Conservation (phyloP, 495 filamentous ascomycete species). For the Chaetomium tenue region DNA sequence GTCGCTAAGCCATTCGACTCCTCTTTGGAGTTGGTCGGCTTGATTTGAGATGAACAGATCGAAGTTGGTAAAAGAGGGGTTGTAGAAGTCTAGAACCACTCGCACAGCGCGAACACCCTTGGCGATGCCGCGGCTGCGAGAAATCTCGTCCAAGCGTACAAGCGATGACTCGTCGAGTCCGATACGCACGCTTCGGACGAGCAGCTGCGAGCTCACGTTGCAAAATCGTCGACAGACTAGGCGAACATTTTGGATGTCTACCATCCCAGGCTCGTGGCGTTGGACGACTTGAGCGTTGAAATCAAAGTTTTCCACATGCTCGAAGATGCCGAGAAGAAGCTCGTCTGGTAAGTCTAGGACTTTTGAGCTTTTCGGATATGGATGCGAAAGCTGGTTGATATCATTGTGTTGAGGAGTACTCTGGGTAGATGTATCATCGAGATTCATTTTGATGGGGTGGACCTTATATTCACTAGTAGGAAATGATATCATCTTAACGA, state of each 20-base stretch:
- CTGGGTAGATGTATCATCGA: not conserved
- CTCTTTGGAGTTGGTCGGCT: not conserved
- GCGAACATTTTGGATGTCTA: conserved; percentile 18
- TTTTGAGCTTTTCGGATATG: conserved; percentile 5
- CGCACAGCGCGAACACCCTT: conserved; percentile 19
- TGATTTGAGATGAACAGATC: conserved; percentile 15
- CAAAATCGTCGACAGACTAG: conserved; percentile 21
- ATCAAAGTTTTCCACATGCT: conserved; percentile 3
- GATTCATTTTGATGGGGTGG: not conserved
- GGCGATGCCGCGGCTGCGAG: conserved; percentile 19
- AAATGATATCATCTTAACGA: too few relatives aligned
- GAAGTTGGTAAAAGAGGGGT: not conserved
- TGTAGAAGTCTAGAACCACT: conserved; percentile 18
- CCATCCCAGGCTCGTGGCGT: not conserved
- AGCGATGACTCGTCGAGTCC: conserved; percentile 16
- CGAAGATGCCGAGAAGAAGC: conserved; percentile 20
- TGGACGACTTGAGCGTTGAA: not conserved
- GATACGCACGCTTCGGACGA: conserved; percentile 18
- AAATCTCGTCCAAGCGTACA: conserved; percentile 16
- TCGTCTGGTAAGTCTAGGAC: conserved; percentile 21
- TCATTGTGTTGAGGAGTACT: not conserved
- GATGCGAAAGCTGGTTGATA: conserved; percentile 13
- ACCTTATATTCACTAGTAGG: too few relatives aligned
- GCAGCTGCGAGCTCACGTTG: conserved; percentile 17
- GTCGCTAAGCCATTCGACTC: too few relatives aligned